Evolutionary conservation across 2,329 filamentous ascomycete genomes (phyloP).

Genomic region (Aspergillus japonicus): DNA sequence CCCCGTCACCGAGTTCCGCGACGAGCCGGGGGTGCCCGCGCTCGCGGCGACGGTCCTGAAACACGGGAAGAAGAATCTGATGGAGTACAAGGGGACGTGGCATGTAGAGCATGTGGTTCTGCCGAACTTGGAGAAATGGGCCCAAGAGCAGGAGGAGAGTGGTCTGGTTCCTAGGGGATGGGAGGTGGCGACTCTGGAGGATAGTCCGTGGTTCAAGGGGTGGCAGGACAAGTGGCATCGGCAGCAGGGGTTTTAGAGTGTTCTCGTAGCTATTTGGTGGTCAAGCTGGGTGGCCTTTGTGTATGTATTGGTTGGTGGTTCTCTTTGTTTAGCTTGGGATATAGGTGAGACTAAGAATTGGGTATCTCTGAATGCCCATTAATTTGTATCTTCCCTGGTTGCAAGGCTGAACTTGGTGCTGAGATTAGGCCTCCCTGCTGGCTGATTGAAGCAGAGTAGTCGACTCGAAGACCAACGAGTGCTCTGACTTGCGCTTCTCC

Average conservation of each 20-base stretch:
- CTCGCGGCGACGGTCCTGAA: slow-evolving; percentile 67
- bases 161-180: slow-evolving; percentile 62
- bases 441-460: too few relatives aligned
- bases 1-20: slow-evolving; percentile 64
- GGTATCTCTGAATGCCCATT: too few relatives aligned
- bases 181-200: slow-evolving; percentile 67
- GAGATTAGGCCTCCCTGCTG: too few relatives aligned
- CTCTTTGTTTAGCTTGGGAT: background rate
- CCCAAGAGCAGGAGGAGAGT: slow-evolving; percentile 63
- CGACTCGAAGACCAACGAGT: too few relatives aligned
- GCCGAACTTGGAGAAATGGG: slow-evolving; percentile 63
- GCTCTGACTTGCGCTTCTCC: too few relatives aligned
- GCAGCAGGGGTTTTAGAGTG: slow-evolving; percentile 58
- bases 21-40: slow-evolving; percentile 71
- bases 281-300: background rate
- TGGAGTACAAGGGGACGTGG: slow-evolving; percentile 81
- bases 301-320: background rate
- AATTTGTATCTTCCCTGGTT: too few relatives aligned
- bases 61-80: slow-evolving; percentile 67
- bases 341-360: too few relatives aligned
- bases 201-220: slow-evolving; percentile 72
- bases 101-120: slow-evolving; percentile 72
- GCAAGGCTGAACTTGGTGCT: too few relatives aligned
- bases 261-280: background rate
- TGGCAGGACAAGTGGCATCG: slow-evolving; percentile 74